Percentiles rank a stretch among this genome's conserved stretches.
Evolutionary conservation across 768 basidiomycete genomes (phyloP).

Genomic region (Tephrocybe rancida): DNA sequence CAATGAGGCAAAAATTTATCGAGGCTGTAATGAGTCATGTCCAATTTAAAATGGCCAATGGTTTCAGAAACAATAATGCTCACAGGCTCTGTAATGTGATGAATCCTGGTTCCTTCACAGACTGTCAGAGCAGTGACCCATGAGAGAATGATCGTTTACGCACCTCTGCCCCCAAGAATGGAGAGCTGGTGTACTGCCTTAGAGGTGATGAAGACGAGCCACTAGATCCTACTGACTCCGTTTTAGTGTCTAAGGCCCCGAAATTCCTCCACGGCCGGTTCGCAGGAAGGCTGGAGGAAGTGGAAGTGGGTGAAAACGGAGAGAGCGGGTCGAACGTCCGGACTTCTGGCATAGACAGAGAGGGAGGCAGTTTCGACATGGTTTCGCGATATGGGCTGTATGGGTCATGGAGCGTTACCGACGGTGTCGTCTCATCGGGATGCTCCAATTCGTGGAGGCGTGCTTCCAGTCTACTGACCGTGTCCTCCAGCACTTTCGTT

Average conservation of each 20-base stretch:
- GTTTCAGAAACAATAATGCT: conserved; percentile 9
- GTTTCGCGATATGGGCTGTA: conserved; percentile 38
- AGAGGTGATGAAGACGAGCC: conserved; percentile 41
- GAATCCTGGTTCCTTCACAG: conserved; percentile 40
- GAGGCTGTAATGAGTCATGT: conserved; percentile 39
- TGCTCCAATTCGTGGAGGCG: conserved; percentile 61
- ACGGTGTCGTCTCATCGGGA: conserved; percentile 46
- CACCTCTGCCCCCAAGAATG: conserved; percentile 42
- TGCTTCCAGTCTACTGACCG: conserved; percentile 54
- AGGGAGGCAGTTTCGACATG: conserved; percentile 33
- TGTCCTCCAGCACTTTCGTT: conserved; percentile 62
- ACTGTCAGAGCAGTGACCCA: neutral
- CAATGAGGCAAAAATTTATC: conserved; percentile 62
- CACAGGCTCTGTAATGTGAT: conserved; percentile 40
- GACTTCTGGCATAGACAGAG: conserved; percentile 33
- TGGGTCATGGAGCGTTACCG: conserved; percentile 54
- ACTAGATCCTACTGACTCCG: conserved; percentile 46
- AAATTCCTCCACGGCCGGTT: conserved; percentile 45
- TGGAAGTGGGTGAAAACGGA: conserved; percentile 47
- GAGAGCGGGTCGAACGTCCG: conserved; percentile 32
- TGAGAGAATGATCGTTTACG: conserved; percentile 14
- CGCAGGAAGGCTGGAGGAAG: conserved; percentile 48
- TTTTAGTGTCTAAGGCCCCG: conserved; percentile 35
- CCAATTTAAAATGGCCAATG: conserved; percentile 3
- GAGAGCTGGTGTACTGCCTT: conserved; percentile 35